Evolutionary conservation across 2,329 filamentous ascomycete genomes (phyloP), one percentile per base, ranked within the genome.

Genomic region (Clonostachys solani): DNA sequence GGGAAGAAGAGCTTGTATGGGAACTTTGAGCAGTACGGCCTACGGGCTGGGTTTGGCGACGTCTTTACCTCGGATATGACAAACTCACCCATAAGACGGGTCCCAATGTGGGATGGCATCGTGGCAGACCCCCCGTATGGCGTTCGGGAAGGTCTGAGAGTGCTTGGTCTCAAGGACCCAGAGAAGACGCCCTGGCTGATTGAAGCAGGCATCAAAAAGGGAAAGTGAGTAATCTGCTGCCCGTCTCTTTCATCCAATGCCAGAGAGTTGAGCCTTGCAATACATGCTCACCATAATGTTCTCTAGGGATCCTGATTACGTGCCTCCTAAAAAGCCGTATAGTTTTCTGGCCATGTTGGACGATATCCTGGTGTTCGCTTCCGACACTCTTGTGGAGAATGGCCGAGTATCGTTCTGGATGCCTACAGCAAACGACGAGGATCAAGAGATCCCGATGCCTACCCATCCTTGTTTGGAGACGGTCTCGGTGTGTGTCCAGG

Each of bases 111-210:
- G 49, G 92, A 99, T 64, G 92, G 89, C 5, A 95, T 99, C 49
- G 76, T 97, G 7, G 97, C 92, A 59, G 94, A 99, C 68, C 94
- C 94, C 16, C 94, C 94, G 0, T 99, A 99, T 61, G 94, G 94
- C 3, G 91, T 99, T 6, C 79, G 94, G 43, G 94, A 99, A 66
- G 94, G 94, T 0, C 67, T 97, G 50, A 88, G 88, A 58, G 92
- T 99, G 3, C 74, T 99, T 1, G 94, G 94, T 1, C 78, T 81
- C 46, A 82, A 85, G 52, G 84, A 94, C 56, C 78, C 80, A 1
- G 75, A 75, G 46, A 84, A 80, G 57, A 72, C 68, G 5, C 71
- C 75, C 2, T 78, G 75, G 57, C 73, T 88, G 2, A 72, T 89
- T 33, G 80, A 86, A 48, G 81, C 89, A 59, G 89, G 89, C 1